Conservation (phyloP, 768 basidiomycete genomes). For the Phallus indusiatus region DNA sequence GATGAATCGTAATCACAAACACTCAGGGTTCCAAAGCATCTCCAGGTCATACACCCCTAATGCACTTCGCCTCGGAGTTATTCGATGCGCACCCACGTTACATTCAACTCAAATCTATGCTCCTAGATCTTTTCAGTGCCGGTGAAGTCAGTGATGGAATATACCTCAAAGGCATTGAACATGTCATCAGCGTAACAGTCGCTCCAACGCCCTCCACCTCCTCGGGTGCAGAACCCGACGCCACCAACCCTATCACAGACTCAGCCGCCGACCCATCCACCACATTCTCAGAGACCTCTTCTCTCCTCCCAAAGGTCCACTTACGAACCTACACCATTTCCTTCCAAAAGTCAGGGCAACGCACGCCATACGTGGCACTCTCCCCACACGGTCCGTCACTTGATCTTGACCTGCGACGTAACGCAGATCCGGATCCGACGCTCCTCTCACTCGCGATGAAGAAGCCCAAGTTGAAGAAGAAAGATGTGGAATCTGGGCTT, state of each 20-base stretch:
- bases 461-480: constrained; percentile 82
- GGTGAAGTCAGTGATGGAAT: constrained; percentile 78
- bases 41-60: constrained; percentile 80
- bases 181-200: constrained; percentile 76
- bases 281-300: constrained; percentile 27
- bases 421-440: constrained; percentile 68
- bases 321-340: constrained; percentile 77
- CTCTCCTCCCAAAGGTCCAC: constrained; percentile 70
- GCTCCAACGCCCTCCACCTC: constrained; percentile 49
- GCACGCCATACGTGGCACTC: constrained; percentile 74
- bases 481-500: constrained; percentile 73
- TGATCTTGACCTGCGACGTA: constrained; percentile 70
- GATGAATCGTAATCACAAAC: not conserved
- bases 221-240: constrained; percentile 33
- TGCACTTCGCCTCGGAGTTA: constrained; percentile 92
- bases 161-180: constrained; percentile 74
- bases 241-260: constrained; percentile 16
- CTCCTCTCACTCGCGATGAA: constrained; percentile 72
- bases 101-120: constrained; percentile 82
- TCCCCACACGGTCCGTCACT: constrained; percentile 87
- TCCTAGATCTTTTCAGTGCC: constrained; percentile 82
- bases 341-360: constrained; percentile 65
- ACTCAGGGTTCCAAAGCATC: constrained; percentile 78
- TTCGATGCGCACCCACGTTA: constrained; percentile 94
- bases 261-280: constrained; percentile 15